Conservation (phyloP, 108 stramenopile genomes). For the Skeletonema tropicum region DNA sequence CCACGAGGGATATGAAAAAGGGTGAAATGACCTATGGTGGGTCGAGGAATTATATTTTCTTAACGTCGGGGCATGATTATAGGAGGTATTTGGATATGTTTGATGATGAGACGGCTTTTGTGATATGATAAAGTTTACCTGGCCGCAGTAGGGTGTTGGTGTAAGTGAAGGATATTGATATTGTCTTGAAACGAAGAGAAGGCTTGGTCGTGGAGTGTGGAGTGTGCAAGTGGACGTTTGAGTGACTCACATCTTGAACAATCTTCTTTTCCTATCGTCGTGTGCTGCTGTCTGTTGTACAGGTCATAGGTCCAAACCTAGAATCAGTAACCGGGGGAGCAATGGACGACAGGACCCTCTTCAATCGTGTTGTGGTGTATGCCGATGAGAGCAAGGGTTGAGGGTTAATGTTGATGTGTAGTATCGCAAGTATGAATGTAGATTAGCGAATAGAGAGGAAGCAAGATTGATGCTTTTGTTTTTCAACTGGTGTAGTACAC, state of each 20-base stretch:
- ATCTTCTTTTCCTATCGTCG: too few relatives aligned
- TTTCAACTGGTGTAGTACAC: too few relatives aligned
- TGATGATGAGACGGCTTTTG: background rate
- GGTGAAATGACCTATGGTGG: slow-evolving; percentile 9
- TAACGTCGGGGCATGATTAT: background rate
- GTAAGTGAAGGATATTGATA: too few relatives aligned
- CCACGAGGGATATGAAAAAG: background rate
- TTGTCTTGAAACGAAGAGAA: too few relatives aligned
- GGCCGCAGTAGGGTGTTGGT: background rate
- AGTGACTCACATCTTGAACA: background rate
- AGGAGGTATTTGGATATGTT: background rate
- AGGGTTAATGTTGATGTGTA: too few relatives aligned
- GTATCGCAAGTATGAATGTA: too few relatives aligned
- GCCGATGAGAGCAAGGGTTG: too few relatives aligned
- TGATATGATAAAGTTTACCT: background rate
- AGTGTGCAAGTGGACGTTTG: background rate
- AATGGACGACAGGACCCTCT: background rate
- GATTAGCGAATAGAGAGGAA: too few relatives aligned
- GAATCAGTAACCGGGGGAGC: background rate
- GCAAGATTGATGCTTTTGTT: too few relatives aligned
- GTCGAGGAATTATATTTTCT: background rate
- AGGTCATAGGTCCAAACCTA: background rate
- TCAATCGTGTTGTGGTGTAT: too few relatives aligned
- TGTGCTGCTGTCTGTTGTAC: too few relatives aligned
- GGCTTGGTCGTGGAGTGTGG: too few relatives aligned